A percentile compares a stretch with the other conserved stretches of the same genome.
These are phyloP conservation scores for Alopecurus myosuroides DNA, from an alignment of 176 grass and related monocot genomes.

Conservation along the genomic window DNA sequence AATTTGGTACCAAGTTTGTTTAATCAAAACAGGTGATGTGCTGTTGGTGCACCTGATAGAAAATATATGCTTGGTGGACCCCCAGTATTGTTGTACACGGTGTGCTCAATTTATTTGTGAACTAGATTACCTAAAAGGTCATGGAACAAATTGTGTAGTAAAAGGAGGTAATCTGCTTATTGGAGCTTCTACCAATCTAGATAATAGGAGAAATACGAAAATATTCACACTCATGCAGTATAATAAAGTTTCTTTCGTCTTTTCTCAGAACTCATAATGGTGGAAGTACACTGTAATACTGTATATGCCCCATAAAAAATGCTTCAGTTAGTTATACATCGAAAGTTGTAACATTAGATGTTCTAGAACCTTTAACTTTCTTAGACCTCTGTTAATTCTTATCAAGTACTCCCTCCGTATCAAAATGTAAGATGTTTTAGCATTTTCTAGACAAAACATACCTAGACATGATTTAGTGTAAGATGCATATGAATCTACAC, in stretches of 20 bases:
- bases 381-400: not conserved
- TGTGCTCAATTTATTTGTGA: not conserved
- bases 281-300: not conserved
- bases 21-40: not conserved
- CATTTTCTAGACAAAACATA: no score
- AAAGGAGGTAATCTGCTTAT: not conserved
- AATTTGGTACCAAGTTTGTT: constrained; percentile 11
- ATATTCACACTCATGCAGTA: not conserved
- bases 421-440: no score
- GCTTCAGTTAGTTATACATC: not conserved
- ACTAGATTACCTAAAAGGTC: not conserved
- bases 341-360: not conserved
- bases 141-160: not conserved
- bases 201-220: not conserved
- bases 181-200: not conserved
- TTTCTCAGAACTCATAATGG: not conserved
- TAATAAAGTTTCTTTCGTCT: not conserved
- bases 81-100: not conserved
- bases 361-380: not conserved
- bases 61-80: not conserved
- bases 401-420: no score
- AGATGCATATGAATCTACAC: no score
- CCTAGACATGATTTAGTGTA: no score
- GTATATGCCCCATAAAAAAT: not conserved
- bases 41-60: not conserved